These are phyloP conservation scores for Microthyrium microscopicum DNA, from an alignment of 2,329 filamentous ascomycete genomes.

Conservation along the genomic window DNA sequence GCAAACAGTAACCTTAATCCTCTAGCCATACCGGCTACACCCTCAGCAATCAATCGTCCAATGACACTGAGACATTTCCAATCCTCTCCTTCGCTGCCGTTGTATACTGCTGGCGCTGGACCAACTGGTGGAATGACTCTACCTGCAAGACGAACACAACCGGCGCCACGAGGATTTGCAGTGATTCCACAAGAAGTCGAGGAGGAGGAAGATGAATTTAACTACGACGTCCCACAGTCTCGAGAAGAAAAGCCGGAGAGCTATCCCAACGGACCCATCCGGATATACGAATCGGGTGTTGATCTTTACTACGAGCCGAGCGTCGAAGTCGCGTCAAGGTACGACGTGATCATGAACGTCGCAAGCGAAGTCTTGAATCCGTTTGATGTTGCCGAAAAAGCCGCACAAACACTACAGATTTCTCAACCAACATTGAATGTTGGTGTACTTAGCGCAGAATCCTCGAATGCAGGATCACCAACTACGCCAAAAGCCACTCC, in stretches of 20 bases:
- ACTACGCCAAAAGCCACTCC: constrained; percentile 39
- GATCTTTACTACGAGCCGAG: constrained; percentile 69
- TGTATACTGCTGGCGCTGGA: constrained; percentile 34
- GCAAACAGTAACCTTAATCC: constrained; percentile 40
- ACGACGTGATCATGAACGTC: constrained; percentile 74
- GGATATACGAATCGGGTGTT: constrained; percentile 63
- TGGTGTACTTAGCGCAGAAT: constrained; percentile 1
- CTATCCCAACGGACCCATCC: constrained; percentile 67
- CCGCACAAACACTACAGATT: constrained; percentile 11
- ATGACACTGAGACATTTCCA: constrained; percentile 40
- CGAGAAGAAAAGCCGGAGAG: constrained; percentile 57
- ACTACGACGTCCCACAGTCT: constrained; percentile 40
- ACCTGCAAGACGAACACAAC: constrained; percentile 22
- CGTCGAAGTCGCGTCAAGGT: constrained; percentile 57
- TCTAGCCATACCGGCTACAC: constrained; percentile 41
- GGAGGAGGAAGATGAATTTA: constrained; percentile 41
- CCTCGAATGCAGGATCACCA: constrained; percentile 16
- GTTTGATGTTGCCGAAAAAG: constrained; percentile 30
- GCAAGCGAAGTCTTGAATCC: constrained; percentile 69
- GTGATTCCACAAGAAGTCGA: constrained; percentile 58
- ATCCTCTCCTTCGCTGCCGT: constrained; percentile 42
- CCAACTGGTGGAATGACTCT: constrained; percentile 35
- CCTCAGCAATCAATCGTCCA: constrained; percentile 33
- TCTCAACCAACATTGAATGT: constrained; percentile 1
- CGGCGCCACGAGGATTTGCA: constrained; percentile 20